Base-by-base conservation (phyloP, 2,329 filamentous ascomycete genomes). In the Hirsutella minnesotensis region DNA sequence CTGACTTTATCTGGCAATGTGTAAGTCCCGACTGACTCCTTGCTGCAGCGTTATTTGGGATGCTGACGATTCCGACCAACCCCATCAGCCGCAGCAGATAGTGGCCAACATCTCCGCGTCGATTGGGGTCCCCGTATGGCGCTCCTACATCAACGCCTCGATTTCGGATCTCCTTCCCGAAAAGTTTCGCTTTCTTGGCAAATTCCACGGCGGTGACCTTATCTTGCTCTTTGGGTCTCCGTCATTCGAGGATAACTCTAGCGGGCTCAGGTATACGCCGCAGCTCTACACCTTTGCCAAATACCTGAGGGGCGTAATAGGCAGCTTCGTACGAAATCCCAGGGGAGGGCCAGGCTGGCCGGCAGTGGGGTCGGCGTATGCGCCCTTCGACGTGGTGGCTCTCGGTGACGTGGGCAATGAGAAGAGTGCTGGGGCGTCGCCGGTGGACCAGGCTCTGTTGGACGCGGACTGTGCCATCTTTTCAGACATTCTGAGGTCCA, bases 161-260 rank as follows among this genome's bases (percentile, higher is more conserved):
- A 36, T 52, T 19, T 43, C 47, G 0, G 47, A 46, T n/a, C 39
- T 53, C 9, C 21, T 57, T 2, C 49, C 48, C 2, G 29, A 44
- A 1, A 29, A 53, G 16, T 52, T 48, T 36, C 33, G 21, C 1
- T 59, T 47, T 44, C 48, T 58, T 1, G 51, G 47, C 16, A 56
- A 54, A 19, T 57, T 55, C 39, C 55, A 59, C 42, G 48, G 45
- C 18, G 49, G 48, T 5, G 57, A 60, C 8, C 42, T 53, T 10
- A 12, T 44, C 1, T 46, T 56, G 9, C 51, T 58, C 4, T 55
- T 58, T 41, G 39, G 35, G 18, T 36, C 49, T 16, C 49, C 51
- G 1, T 47, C 46, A 1, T 51, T 48, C 13, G 46, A 51, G 3
- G 46, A 21, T 8, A n/a, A 38, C 18, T 24, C 29, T n/a, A n/a